Evolutionary conservation across 139 green algal genomes (phyloP), one percentile per base, ranked within the genome.

Genomic region (Trebouxia sp.): DNA sequence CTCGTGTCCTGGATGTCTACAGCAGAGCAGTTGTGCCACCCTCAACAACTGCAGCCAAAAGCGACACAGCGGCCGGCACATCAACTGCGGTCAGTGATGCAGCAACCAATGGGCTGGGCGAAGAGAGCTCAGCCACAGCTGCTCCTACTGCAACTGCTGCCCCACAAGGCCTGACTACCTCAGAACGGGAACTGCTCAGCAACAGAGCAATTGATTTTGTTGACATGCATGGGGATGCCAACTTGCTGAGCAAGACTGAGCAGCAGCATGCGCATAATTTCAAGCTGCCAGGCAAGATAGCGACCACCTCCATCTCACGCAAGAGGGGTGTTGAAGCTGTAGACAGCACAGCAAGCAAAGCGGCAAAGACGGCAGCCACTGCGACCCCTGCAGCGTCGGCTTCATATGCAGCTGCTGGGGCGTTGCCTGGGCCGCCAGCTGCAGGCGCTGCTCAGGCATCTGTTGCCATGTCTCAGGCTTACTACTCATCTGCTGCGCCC

Each of bases 121-220:
- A 77, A 9, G 20, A 77, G 50, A 17, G 20, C 11, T 39, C 39
- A 28, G 15, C 35, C 28, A 35, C 62, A 43, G 58, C 5, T 38
- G 39, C 67, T 53, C 65, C 75, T 65, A n/a, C 62, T 28, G 45
- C 55, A 15, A 72, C 43, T 28, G 53, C 39, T 56, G 62, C 58
- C 37, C 10, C n/a, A 4, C 30, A 39, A 28, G 28, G 41, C 11
- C 69, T 91, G 66, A 30, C 43, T 41, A 83, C 89, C 37, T 80
- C 80, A 24, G 91, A 93, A 11, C 81, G 88, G 0, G 90, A 94
- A 70, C 81, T 90, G 76, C 58, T 95, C 14, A 89, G 85, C 39
- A 26, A 69, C 43, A 82, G 88, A 11, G 56, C 81, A 17, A 55
- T 92, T 0, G 87, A 93, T 58, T 90, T 93, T 81, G 88, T 87